A percentile compares a stretch with the other conserved stretches of the same genome.
Conservation (phyloP, 768 basidiomycete species). For the Pisolithus microcarpus region DNA sequence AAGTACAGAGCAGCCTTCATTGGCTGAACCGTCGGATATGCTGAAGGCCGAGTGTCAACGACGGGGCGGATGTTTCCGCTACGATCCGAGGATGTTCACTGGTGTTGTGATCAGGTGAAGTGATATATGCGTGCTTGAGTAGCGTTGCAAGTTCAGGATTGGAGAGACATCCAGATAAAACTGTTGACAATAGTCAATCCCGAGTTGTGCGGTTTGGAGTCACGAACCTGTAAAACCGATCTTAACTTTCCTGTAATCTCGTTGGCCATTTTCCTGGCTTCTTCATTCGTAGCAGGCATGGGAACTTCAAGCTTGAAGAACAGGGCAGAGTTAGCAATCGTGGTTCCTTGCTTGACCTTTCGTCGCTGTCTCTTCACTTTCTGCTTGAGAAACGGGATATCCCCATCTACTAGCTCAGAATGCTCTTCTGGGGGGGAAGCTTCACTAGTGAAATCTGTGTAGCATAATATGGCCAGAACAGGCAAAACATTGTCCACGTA, state of each 20-base stretch:
- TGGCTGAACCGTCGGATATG: slow-evolving; percentile 44
- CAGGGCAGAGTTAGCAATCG: slow-evolving; percentile 18
- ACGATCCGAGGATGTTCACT: not conserved
- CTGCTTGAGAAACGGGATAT: slow-evolving; percentile 7
- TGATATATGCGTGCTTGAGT: slow-evolving; percentile 8
- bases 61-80: not conserved
- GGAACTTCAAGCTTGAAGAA: slow-evolving; percentile 24
- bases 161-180: slow-evolving; percentile 19
- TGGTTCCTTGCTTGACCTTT: slow-evolving; percentile 6
- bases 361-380: slow-evolving; percentile 25
- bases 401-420: slow-evolving; percentile 2
- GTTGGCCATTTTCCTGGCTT: slow-evolving; percentile 7
- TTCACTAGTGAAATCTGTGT: slow-evolving; percentile 5
- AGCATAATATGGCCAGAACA: slow-evolving; percentile 14
- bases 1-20: not conserved
- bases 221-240: slow-evolving; percentile 23
- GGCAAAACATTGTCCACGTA: slow-evolving; percentile 19
- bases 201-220: not conserved
- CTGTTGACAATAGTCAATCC: slow-evolving; percentile 5
- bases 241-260: slow-evolving; percentile 22
- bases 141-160: slow-evolving; percentile 8
- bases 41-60: slow-evolving; percentile 16
- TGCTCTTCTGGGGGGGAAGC: not conserved
- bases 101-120: not conserved
- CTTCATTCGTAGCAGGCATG: slow-evolving; percentile 20